Percentiles rank a stretch among this genome's conserved stretches.
Conservation (phyloP, 768 basidiomycete genomes). For the Hypsizygus marmoreus region DNA sequence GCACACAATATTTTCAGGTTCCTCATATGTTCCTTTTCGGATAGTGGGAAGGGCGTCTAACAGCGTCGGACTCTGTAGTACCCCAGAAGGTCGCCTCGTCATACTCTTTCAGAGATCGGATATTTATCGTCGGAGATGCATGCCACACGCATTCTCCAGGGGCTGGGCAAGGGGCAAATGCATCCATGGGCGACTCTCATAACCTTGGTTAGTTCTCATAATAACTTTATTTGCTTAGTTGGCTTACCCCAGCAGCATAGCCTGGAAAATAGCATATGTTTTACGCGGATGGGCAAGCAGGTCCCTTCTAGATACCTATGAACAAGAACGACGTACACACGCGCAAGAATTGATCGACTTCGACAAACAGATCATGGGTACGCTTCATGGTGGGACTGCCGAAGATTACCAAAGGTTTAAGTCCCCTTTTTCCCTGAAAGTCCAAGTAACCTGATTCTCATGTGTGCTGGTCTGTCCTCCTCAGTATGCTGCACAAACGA, state of each 20-base stretch:
- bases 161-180: conserved; percentile 27
- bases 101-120: conserved; percentile 16
- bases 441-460: too few relatives aligned
- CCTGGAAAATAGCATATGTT: conserved; percentile 25
- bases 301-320: conserved; percentile 27
- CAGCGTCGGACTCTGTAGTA: conserved; percentile 10
- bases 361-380: conserved; percentile 19
- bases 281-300: conserved; percentile 23
- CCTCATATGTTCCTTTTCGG: too few relatives aligned
- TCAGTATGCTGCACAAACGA: conserved; percentile 6
- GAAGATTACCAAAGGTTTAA: too few relatives aligned
- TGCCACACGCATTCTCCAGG: conserved; percentile 29
- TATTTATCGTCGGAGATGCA: conserved; percentile 25
- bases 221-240: neutral
- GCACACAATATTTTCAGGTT: conserved; percentile 21
- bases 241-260: conserved; percentile 5
- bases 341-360: conserved; percentile 23
- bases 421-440: too few relatives aligned
- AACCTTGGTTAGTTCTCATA: conserved; percentile 20
- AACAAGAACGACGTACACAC: conserved; percentile 24
- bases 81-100: conserved; percentile 19
- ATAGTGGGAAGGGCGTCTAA: too few relatives aligned
- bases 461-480: too few relatives aligned
- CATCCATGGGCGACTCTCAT: conserved; percentile 23
- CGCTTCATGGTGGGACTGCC: too few relatives aligned